Evolutionary conservation across 2,329 filamentous ascomycete genomes (phyloP), one percentile per base, ranked within the genome.

Genomic region (Mollisia scopiformis): DNA sequence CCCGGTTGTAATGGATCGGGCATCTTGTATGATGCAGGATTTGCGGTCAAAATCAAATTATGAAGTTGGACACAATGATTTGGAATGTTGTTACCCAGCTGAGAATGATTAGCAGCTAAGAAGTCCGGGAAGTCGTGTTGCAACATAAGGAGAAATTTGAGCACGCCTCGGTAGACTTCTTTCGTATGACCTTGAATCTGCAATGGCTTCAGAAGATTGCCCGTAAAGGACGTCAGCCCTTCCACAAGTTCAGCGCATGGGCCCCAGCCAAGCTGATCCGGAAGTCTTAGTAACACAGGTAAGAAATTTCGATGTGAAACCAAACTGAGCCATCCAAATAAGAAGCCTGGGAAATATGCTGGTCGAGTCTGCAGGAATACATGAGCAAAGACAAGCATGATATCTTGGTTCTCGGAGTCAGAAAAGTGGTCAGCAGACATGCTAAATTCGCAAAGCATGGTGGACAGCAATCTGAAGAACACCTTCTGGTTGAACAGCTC

Each of bases 121-220:
- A 97, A 99, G 59, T 97, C 93, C 0, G 94, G 91, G 76, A 92
- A 98, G 75, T 99, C 95, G 72, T 98, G 95, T 68, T 97, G 91
- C 56, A 99, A 80, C 55, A 96, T 84, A 33, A 96, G 80, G 57
- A 98, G 79, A 62, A 97, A 85, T 72, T 96, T 93, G 51, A 96
- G 79, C 1, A 91, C 86, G 8, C 89, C 92, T 62, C 92, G 88
- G 75, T 97, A 97, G 63, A 96, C 86, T 57, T 94, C 91, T 73
- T 92, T 93, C 33, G 88, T 86, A 54, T 91, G 83, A 33, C 86
- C 81, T 3, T 88, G 82, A 16, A 92, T 83, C 60, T 88, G 88
- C 28, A 88, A 79, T 10, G 88, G 84, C 76, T 94, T 95, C 66
- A 97, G 81, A 63, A 95, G 84, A 67, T 94, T 89, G 30, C 91